Percentiles rank a stretch among this genome's conserved stretches.
These are phyloP conservation scores for Hagleromyces aurorensis DNA, from an alignment of 805 yeast genomes.

Conservation along the genomic window DNA sequence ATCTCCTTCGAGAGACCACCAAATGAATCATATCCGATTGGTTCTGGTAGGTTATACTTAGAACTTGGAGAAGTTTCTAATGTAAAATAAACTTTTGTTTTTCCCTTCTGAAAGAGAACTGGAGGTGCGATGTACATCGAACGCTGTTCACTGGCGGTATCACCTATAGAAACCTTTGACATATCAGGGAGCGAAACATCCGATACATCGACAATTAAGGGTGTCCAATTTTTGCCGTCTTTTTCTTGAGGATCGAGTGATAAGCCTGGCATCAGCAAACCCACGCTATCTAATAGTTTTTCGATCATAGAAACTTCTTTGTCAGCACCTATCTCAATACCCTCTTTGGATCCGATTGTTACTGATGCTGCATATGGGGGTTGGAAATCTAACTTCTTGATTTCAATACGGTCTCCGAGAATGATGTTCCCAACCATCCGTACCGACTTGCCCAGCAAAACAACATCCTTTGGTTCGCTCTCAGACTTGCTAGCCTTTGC, in stretches of 20 bases:
- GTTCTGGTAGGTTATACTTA: constrained; percentile 39
- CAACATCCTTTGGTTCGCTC: constrained; percentile 31
- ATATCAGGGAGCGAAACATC: constrained; percentile 35
- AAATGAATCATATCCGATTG: constrained; percentile 43
- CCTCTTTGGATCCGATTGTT: constrained; percentile 27
- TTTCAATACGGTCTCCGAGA: constrained; percentile 43
- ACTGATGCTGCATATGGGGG: constrained; percentile 41
- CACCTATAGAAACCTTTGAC: constrained; percentile 30
- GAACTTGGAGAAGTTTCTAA: constrained; percentile 23
- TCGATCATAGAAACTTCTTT: constrained; percentile 30
- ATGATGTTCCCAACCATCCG: constrained; percentile 37
- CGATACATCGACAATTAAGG: constrained; percentile 21
- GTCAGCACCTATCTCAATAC: constrained; percentile 16
- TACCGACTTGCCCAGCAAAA: constrained; percentile 42
- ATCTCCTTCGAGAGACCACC: constrained; percentile 77
- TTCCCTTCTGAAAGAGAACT: constrained; percentile 36
- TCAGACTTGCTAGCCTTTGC: constrained; percentile 34
- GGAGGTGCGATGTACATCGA: constrained; percentile 39
- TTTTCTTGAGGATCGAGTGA: constrained; percentile 22
- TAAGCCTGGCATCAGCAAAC: constrained; percentile 55
- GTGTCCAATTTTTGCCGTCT: constrained; percentile 10
- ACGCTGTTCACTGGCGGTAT: constrained; percentile 9
- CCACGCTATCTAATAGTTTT: constrained; percentile 43
- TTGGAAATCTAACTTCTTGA: constrained; percentile 40
- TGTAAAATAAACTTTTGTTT: constrained; percentile 24